These are phyloP conservation scores for Talaromyces piceae DNA, from an alignment of 2,329 filamentous ascomycete genomes.

Conservation along the genomic window DNA sequence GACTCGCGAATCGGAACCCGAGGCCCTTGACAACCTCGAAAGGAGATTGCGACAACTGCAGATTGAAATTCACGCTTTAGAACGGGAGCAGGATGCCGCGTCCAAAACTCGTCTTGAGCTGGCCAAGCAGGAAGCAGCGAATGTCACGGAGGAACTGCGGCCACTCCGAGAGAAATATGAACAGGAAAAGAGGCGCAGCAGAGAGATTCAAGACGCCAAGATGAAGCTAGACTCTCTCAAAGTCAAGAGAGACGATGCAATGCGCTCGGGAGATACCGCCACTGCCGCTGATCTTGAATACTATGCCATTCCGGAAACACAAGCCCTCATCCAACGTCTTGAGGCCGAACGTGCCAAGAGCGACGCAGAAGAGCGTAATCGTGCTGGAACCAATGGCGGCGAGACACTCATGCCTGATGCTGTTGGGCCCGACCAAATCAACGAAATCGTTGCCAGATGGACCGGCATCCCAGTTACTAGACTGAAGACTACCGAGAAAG, in stretches of 20 bases:
- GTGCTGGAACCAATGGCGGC: conserved; percentile 54
- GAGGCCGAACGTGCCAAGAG: conserved; percentile 73
- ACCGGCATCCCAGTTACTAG: conserved; percentile 97
- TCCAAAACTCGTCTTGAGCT: conserved; percentile 74
- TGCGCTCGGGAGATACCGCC: conserved; percentile 72
- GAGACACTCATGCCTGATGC: conserved; percentile 74
- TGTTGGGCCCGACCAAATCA: conserved; percentile 96
- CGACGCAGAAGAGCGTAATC: conserved; percentile 57
- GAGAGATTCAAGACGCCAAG: conserved; percentile 88
- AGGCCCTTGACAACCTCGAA: conserved; percentile 91
- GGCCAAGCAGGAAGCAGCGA: conserved; percentile 84
- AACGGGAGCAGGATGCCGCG: conserved; percentile 89
- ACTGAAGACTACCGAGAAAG: conserved; percentile 91
- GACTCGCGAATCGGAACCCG: conserved; percentile 89
- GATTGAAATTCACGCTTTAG: conserved; percentile 93
- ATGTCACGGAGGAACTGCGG: conserved; percentile 85
- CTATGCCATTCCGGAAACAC: conserved; percentile 92
- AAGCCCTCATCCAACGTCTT: conserved; percentile 68
- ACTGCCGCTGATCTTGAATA: conserved; percentile 93
- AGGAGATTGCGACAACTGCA: conserved; percentile 82
- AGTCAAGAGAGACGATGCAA: conserved; percentile 89
- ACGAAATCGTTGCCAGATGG: conserved; percentile 94
- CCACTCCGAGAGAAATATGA: conserved; percentile 94
- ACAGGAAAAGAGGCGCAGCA: conserved; percentile 81
- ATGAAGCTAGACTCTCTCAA: conserved; percentile 87